Evolutionary conservation across 2,329 filamentous ascomycete genomes (phyloP), one percentile per base, ranked within the genome.

Genomic region (Eurotiales sp.): DNA sequence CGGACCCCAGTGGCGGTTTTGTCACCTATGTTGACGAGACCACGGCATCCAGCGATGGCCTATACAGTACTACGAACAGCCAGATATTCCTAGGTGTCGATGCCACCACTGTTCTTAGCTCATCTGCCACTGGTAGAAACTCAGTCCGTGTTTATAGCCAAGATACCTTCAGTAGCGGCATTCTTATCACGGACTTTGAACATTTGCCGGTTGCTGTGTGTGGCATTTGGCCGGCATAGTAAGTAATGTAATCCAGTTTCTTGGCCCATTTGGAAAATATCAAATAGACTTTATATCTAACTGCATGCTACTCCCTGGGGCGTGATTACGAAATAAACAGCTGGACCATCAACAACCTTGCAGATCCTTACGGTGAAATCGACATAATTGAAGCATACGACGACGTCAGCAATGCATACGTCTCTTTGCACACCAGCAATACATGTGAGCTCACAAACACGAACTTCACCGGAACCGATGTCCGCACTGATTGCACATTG

Each of bases 1-100:
- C 58, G 2, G 86, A 90, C 61, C 87, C 86, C 0, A 90, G 86
- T 0, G 58, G n/a, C 4, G 50, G 53, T 14, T 55, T 55, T 17
- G 76, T 79, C n/a, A 72, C 72, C 54, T 80, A 77, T 55, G 62
- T 73, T 43, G 66, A 73, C 50, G 65, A 75, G 42, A 57, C 60
- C 21, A 62, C 60, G 12, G 72, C 72, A 14, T 62, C 70, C 51
- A 58, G 58, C 45, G 61, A 59, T 2, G 68, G 66, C 3, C 57
- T 75, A n/a, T 62, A 72, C 40, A 64, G 64, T 32, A 72, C 74
- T 58, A 68, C 60, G 32, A 57, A 58, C 30, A 62, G 66, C 22
- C 63, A 64, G 42, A 61, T 72, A n/a, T 76, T 73, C 50, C 64
- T 77, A 55, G 73, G 73, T 25, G 75, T 76, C 10, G 74, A 77